A percentile compares a stretch with the other conserved stretches of the same genome.
Evolutionary conservation across 2,329 filamentous ascomycete genomes (phyloP).

Genomic region (Aspergillus sp.): DNA sequence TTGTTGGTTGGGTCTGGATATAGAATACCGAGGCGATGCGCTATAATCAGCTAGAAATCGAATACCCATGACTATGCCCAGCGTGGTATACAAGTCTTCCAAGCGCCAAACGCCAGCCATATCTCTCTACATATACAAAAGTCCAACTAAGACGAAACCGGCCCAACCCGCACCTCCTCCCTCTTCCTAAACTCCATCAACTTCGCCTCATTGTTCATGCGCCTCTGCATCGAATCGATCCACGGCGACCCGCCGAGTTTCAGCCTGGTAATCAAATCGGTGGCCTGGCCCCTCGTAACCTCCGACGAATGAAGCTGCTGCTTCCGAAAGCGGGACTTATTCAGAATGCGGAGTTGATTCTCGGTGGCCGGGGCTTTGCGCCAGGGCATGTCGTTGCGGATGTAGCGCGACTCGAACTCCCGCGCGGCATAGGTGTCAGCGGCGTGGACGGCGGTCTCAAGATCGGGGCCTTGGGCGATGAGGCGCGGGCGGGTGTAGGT

Average conservation of each 20-base stretch:
- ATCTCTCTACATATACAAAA: neutral
- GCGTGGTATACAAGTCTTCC: no score
- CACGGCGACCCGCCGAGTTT: constrained; percentile 68
- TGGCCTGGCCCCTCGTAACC: constrained; percentile 69
- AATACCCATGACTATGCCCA: no score
- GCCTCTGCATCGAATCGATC: constrained; percentile 40
- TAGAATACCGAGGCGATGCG: constrained; percentile 13
- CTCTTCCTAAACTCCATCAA: constrained; percentile 9
- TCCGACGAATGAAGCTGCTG: constrained; percentile 23
- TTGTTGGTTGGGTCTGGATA: constrained; percentile 11
- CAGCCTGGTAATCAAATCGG: constrained; percentile 86
- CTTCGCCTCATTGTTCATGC: constrained; percentile 7
- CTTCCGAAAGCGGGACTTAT: constrained; percentile 23
- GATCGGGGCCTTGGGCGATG: constrained; percentile 55
- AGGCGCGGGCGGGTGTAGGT: constrained; percentile 61
- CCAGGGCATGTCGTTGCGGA: constrained; percentile 61
- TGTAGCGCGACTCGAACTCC: constrained; percentile 58
- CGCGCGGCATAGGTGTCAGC: constrained; percentile 70
- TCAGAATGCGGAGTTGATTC: constrained; percentile 38
- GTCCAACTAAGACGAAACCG: constrained; percentile 14
- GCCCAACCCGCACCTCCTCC: constrained; percentile 39
- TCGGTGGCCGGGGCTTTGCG: constrained; percentile 53
- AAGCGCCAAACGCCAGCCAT: no score
- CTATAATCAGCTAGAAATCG: no score
- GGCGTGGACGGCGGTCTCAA: constrained; percentile 69